phyloP scores from a whole-genome alignment of 2,329 filamentous ascomycete species.

The Apiospora kogelbergensis region DNA sequence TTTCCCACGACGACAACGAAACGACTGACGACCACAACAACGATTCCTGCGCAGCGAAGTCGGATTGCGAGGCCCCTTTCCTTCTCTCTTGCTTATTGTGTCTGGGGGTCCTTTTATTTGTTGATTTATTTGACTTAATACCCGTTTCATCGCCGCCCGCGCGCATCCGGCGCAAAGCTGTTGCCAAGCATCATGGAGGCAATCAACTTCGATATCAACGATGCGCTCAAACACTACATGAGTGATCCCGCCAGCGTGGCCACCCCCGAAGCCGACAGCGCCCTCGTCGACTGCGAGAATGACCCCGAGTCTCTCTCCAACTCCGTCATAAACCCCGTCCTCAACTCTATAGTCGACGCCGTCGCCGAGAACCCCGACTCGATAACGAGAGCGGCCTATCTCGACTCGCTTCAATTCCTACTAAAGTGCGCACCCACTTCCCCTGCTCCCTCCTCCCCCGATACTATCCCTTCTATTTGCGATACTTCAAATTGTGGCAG shows the following conservation, averaged over 20 bases:
- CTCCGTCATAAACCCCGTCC: constrained; percentile 75
- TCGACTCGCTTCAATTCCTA: constrained; percentile 93
- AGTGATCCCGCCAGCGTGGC: constrained; percentile 83
- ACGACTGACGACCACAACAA: background rate
- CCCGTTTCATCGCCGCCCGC: background rate
- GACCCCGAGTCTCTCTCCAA: constrained; percentile 82
- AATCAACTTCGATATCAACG: constrained; percentile 91
- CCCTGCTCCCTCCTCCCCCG: constrained; percentile 31
- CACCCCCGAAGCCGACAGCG: constrained; percentile 81
- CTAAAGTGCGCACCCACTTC: constrained; percentile 82
- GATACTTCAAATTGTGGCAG: constrained; percentile 14
- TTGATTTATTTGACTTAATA: too few species aligned
- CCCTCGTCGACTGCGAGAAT: constrained; percentile 87
- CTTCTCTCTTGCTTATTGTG: background rate
- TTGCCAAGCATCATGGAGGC: constrained; percentile 64
- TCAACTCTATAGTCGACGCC: constrained; percentile 91
- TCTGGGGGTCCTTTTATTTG: background rate
- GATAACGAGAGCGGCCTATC: constrained; percentile 72
- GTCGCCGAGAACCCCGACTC: constrained; percentile 91
- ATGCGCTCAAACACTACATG: constrained; percentile 95
- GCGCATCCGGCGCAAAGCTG: constrained; percentile 12
- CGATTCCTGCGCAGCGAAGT: background rate
- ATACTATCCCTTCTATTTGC: constrained; percentile 15
- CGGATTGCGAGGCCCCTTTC: background rate
- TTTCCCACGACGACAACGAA: background rate